Base-by-base conservation (phyloP, 2,329 filamentous ascomycete genomes). In the Botryosphaeria dothidea region DNA sequence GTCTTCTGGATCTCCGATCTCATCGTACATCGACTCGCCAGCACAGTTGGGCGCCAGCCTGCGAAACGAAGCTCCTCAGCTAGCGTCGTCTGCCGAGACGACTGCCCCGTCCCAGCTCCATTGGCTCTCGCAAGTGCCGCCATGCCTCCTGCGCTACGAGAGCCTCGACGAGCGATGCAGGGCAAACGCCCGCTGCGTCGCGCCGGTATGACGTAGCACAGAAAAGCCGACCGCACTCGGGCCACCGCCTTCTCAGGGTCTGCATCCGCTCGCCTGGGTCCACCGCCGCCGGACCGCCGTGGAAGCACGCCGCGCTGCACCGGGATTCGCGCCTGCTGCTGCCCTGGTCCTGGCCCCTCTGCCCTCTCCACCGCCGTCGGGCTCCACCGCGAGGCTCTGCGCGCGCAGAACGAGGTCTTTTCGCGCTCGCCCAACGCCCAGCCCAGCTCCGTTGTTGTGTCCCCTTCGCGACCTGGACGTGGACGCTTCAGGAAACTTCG, bases 211-310 rank as follows among this genome's bases (percentile, higher is more conserved):
- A 60, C 56, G 56, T 60, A 60, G 56, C 56, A 60, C 56, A 48
- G 43, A 60, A 46, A 19, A 60, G 56, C 56, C 56, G 56, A 60
- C 25, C 9, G 56, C 36, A 52, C 48, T 64, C 61, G 48, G 48
- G 36, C 61, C 38, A 34, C 7, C 48, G 38, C 25, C 38, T 49
- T 21, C 61, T 64, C 49, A 54, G 51, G 61, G 61, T 54, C 56
- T 60, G 56, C 41, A 46, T 31, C 61, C 61, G 49, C 48, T 54
- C 27, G 48, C 38, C 61, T 54, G 61, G 61, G 61, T 56, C 31
- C 61, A 64, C 48, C 49, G 51, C 61, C 48, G 49, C 61, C 49
- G 61, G 61, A 64, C 56, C 51, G 61, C 61, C 48, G 61, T 64
- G 48, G 48, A 64, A 56, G 48, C 46, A 13, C 41, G 61, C 61